Base-by-base conservation (phyloP, 2,329 filamentous ascomycete genomes). In the Mycogone perniciosa region DNA sequence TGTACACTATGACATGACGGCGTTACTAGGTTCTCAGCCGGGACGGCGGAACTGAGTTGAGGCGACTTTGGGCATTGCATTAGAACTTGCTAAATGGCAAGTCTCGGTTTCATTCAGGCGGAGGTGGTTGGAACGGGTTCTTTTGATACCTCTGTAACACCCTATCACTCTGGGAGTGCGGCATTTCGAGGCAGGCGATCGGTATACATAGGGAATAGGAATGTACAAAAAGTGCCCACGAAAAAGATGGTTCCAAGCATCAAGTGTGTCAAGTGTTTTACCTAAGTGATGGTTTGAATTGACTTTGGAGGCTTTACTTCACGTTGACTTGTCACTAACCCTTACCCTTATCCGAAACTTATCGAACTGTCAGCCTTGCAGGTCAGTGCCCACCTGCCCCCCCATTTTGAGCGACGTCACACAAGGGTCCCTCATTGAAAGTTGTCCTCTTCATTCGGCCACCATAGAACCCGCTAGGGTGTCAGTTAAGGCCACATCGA, bases 1-100 rank as follows among this genome's bases (percentile, higher is more conserved):
- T 72, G 64, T 70, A 69, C 66, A 71, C 63, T 62, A 69, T 62
- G 62, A 65, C 63, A 67, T 66, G 61, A 66, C 64, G 67, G 67
- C 68, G 67, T 70, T 60, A 58, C 60, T 52, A 62, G 61, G 57
- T 61, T 53, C 53, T 54, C 48, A 39, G 56, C 58, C 59, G 50
- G 54, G 56, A 58, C 51, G 54, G 60, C 56, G 46, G 56, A 54
- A 55, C 57, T 61, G 55, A 59, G 58, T 54, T 51, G 51, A 51
- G 54, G 49, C 38, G 53, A 46, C 48, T 58, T 51, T 49, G 59
- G 60, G 59, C 63, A 64, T 66, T 64, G 64, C 54, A 57, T 58
- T 57, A 52, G 51, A 51, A 48, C 50, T 48, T 48, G 40, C 31
- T 44, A 34, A 48, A 48, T 31, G 50, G 45, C 42, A 52, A 45